Percentiles rank a stretch among this genome's conserved stretches.
phyloP scores from a whole-genome alignment of 768 basidiomycete genomes.

The Hypholoma fasciculare region DNA sequence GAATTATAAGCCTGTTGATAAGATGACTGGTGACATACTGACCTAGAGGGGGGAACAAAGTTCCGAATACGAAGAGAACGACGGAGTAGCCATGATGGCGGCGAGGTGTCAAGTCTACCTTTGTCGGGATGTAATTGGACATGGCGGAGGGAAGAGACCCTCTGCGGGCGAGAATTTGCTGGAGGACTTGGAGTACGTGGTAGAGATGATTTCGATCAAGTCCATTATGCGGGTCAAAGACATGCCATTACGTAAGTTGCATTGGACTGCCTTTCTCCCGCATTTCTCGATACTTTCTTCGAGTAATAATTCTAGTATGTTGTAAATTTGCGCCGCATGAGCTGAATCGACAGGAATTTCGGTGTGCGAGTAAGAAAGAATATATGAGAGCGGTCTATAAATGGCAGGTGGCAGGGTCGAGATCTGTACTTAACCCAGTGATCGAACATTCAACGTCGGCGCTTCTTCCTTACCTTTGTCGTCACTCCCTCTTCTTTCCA shows the following conservation, averaged over 20 bases:
- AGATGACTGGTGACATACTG: not conserved
- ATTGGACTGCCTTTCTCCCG: not conserved
- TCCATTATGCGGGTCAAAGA: not conserved
- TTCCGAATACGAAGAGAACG: slow-evolving; percentile 84
- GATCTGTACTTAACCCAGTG: slow-evolving; percentile 9
- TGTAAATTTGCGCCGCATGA: too few relatives aligned
- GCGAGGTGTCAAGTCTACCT: slow-evolving; percentile 65
- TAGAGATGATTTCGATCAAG: not conserved
- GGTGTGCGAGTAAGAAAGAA: not conserved
- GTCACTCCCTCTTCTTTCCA: not conserved
- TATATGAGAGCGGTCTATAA: slow-evolving; percentile 3
- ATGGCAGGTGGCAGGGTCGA: slow-evolving; percentile 15
- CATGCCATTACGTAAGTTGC: slow-evolving; percentile 2
- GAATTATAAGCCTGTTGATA: slow-evolving; percentile 1
- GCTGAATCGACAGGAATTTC: not conserved
- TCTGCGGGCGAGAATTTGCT: not conserved
- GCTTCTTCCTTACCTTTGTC: slow-evolving; percentile 1
- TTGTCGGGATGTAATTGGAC: slow-evolving; percentile 41
- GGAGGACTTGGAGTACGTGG: not conserved
- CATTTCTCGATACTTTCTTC: not conserved
- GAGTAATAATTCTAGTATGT: not conserved
- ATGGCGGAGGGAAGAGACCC: slow-evolving; percentile 19
- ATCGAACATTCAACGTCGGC: slow-evolving; percentile 8
- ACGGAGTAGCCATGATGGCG: slow-evolving; percentile 81
- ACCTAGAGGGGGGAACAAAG: slow-evolving; percentile 92